Percentiles rank a stretch among this genome's conserved stretches.
phyloP scores from a whole-genome alignment of 1,284 basidiomycete genomes.

The Puccinia sorghi region DNA sequence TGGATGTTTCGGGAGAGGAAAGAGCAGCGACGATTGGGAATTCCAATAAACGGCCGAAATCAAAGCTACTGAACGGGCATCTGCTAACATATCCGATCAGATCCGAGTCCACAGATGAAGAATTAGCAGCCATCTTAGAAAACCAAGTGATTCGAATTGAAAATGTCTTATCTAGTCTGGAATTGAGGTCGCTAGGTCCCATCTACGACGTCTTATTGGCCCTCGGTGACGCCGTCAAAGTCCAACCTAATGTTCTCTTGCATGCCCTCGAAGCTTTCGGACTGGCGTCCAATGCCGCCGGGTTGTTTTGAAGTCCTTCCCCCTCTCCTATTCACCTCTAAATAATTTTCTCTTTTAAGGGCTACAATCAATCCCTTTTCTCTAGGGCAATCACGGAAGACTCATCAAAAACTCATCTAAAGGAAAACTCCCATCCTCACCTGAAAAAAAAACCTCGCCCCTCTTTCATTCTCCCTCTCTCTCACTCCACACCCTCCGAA shows the following conservation, averaged over 20 bases:
- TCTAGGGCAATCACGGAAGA: not conserved
- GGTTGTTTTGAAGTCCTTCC: slow-evolving; percentile 24
- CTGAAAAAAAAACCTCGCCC: not conserved
- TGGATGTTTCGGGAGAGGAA: not conserved
- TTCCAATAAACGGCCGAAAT: slow-evolving; percentile 53
- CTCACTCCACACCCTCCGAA: too few species aligned
- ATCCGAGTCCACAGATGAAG: slow-evolving; percentile 73
- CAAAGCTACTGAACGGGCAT: slow-evolving; percentile 61
- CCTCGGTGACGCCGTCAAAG: slow-evolving; percentile 57
- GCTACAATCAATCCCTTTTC: not conserved
- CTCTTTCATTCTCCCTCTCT: not conserved
- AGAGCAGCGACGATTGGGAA: not conserved
- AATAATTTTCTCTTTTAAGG: not conserved
- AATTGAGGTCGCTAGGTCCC: slow-evolving; percentile 55
- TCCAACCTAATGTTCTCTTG: slow-evolving; percentile 54
- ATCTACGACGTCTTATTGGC: slow-evolving; percentile 59
- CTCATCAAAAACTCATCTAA: not conserved
- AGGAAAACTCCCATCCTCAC: too few species aligned
- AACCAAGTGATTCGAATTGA: slow-evolving; percentile 66
- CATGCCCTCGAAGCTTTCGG: slow-evolving; percentile 55
- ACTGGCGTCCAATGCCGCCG: slow-evolving; percentile 19
- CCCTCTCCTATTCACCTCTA: too few species aligned
- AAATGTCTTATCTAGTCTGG: slow-evolving; percentile 71
- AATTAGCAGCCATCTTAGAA: slow-evolving; percentile 73
- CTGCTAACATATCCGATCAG: slow-evolving; percentile 71